Evolutionary conservation across 2,329 filamentous ascomycete species (phyloP), one percentile per base, ranked within the genome.

Genomic region (Macrophomina phaseolina): DNA sequence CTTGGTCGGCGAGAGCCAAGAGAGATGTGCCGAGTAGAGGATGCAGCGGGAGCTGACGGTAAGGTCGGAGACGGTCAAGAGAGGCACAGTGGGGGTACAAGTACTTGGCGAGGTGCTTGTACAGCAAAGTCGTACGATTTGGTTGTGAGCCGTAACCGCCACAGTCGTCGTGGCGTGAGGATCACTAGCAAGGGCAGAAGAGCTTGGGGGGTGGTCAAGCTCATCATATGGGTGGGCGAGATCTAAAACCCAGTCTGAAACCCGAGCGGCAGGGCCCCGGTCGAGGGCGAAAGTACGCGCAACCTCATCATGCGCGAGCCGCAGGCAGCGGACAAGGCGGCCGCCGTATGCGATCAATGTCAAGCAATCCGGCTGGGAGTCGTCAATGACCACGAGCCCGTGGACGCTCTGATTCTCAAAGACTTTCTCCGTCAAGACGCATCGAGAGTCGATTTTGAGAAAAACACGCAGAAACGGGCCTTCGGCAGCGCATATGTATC

Each of bases 141-240:
- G 90, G 82, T 98, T 97, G 78, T 98, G 94, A 1, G 94, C 93
- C 1, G 93, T 97, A 16, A 96, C 87, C 16, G 86, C 88, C 11
- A 78, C 75, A 67, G 72, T 71, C 67, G 72, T 76, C 52, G 34
- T 77, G 68, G 48, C 48, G 30, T 18, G 48, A 51, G 48, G 48
- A 30, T 51, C 48, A 51, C 48, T 51, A 6, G 55, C 38, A 58
- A 23, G 38, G 38, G 55, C 8, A 61, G 28, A 16, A 61, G 56
- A 61, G 56, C 56, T 61, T 61, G 42, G 42, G 45, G 40, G 56
- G 30, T n/a, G 16, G 16, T 49, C 46, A 62, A 62, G 58, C 58
- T 62, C 45, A 38, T 62, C 6, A 62, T 49, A 62, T 38, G 58
- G 58, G 61, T 42, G 58, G 58, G 65, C 56, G 7, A 63, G 34